phyloP scores from a whole-genome alignment of 2,329 filamentous ascomycete species.

The Apiospora marii region DNA sequence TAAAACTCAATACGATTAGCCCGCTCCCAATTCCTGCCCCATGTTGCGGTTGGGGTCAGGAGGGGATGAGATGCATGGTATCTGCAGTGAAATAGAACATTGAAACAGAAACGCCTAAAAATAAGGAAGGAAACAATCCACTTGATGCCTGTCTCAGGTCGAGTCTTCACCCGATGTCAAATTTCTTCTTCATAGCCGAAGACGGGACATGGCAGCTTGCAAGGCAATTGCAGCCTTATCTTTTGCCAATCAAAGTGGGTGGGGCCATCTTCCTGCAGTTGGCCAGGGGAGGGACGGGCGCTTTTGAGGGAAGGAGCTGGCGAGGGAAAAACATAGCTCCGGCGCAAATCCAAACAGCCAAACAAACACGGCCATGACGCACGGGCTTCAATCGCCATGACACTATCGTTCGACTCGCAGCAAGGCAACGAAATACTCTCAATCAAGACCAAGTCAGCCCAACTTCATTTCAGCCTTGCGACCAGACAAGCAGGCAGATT shows the following conservation, averaged over 20 bases:
- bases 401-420: neutral
- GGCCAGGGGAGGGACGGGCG: neutral
- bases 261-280: neutral
- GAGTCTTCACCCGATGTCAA: neutral
- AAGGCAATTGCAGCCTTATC: neutral
- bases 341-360: neutral
- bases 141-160: neutral
- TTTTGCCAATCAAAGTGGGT: neutral
- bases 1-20: neutral
- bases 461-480: slow-evolving; percentile 11
- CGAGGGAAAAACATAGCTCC: slow-evolving; percentile 19
- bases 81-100: neutral
- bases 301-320: neutral
- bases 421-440: slow-evolving; percentile 8
- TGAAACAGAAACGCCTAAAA: neutral
- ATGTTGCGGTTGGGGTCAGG: neutral
- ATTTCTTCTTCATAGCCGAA: neutral
- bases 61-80: neutral
- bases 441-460: neutral
- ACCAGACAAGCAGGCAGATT: neutral
- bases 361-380: neutral
- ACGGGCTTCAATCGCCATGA: neutral
- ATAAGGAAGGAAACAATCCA: neutral
- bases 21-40: neutral
- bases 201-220: neutral